Percentiles rank a stretch among this genome's conserved stretches.
Evolutionary conservation across 306 rosid species (phyloP).

Genomic region (Cotoneaster glaucophyllus): DNA sequence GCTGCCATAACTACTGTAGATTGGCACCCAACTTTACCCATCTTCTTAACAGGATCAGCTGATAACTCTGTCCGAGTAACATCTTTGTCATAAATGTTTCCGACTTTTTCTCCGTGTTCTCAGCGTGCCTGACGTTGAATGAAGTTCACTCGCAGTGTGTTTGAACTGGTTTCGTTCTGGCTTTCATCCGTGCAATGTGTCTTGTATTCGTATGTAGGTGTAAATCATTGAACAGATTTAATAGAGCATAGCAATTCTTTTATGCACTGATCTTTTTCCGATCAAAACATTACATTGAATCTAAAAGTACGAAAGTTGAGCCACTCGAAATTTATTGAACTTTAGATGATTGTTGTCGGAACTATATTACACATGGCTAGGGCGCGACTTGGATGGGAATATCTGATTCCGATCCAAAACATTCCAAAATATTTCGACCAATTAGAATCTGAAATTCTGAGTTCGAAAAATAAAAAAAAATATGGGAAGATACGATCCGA

Average conservation of each 20-base stretch:
- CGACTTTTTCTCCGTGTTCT: slow-evolving; percentile 9
- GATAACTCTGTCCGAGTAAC: slow-evolving; percentile 88
- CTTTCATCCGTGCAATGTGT: background rate
- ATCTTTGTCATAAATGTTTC: slow-evolving; percentile 39
- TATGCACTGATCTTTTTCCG: background rate
- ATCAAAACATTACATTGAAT: too few species aligned
- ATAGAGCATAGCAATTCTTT: background rate
- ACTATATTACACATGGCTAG: too few species aligned
- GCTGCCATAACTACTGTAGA: slow-evolving; percentile 83
- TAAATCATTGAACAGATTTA: background rate
- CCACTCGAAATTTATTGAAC: too few species aligned
- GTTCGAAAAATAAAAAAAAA: too few species aligned
- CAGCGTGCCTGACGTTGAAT: slow-evolving; percentile 5
- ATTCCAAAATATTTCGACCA: too few species aligned
- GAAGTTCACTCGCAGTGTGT: background rate
- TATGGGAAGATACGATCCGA: too few species aligned
- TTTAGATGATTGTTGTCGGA: too few species aligned
- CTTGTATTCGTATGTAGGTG: background rate
- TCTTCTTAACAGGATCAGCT: slow-evolving; percentile 90
- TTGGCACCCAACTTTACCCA: slow-evolving; percentile 92
- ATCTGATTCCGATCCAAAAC: too few species aligned
- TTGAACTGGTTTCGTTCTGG: background rate
- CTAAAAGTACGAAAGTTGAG: too few species aligned
- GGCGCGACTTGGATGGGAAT: too few species aligned
- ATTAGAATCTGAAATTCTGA: too few species aligned